Conservation (phyloP, 345 rosid genomes). For the Schrenkiella parvula region DNA sequence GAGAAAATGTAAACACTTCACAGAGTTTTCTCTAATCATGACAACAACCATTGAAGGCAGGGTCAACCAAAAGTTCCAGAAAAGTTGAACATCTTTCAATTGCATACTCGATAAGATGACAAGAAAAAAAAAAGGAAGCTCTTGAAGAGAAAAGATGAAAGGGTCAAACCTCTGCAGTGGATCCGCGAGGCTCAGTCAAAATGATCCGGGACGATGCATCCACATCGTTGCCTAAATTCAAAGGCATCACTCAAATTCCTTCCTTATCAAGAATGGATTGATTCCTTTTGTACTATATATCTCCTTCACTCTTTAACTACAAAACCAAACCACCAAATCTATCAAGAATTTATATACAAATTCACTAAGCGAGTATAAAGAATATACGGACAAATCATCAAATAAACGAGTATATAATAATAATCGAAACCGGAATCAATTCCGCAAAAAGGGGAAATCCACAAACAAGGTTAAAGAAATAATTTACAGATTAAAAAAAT, state of each 20-base stretch:
- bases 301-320: conserved; percentile 59
- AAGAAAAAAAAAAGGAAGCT: too few relatives aligned
- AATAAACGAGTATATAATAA: background rate
- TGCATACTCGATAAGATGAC: too few relatives aligned
- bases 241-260: conserved; percentile 49
- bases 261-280: conserved; percentile 35
- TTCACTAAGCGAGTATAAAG: background rate
- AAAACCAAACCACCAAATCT: conserved; percentile 19
- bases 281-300: conserved; percentile 23
- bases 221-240: conserved; percentile 55
- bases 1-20: background rate
- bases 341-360: background rate
- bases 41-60: background rate
- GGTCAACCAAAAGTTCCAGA: too few relatives aligned
- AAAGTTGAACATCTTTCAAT: background rate
- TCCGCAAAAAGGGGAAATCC: conserved; percentile 20
- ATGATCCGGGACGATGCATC: conserved; percentile 65
- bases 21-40: background rate
- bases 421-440: conserved; percentile 14
- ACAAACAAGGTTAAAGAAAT: background rate
- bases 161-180: conserved; percentile 64
- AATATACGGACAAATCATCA: conserved; percentile 3
- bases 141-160: background rate
- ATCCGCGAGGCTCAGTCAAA: conserved; percentile 78
- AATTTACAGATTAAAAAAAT: background rate